Percentiles rank a stretch among this genome's conserved stretches.
Conservation (phyloP, 129 eudicot species). For the Erigeron canadensis region DNA sequence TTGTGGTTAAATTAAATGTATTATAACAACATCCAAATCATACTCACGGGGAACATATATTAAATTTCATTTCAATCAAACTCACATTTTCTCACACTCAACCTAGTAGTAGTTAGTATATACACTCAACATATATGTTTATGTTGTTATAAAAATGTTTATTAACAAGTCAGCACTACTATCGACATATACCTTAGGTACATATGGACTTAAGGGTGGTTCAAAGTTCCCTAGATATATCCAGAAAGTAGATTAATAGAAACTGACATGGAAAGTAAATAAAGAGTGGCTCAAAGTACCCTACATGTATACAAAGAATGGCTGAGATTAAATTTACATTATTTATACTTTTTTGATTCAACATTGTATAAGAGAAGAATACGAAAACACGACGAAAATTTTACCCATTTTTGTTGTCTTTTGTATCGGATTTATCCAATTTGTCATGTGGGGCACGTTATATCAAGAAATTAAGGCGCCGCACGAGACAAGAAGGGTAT, state of each 20-base stretch:
- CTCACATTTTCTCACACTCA: slow-evolving; percentile 10
- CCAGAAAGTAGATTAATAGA: no score
- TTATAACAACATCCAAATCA: slow-evolving; percentile 26
- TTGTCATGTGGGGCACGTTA: background rate
- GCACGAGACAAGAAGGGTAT: background rate
- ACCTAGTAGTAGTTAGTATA: background rate
- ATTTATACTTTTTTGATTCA: background rate
- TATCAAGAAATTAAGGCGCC: slow-evolving; percentile 4
- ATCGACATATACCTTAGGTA: no score
- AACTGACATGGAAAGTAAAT: no score
- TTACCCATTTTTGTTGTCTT: background rate
- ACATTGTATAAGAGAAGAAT: background rate
- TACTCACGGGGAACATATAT: slow-evolving; percentile 28
- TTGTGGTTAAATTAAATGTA: slow-evolving; percentile 9
- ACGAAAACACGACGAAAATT: background rate
- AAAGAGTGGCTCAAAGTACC: no score
- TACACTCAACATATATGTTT: no score
- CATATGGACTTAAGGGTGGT: no score
- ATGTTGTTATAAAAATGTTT: no score
- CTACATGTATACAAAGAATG: background rate
- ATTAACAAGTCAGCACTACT: no score
- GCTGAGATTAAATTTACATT: background rate
- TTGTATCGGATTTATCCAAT: background rate
- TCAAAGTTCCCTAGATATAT: no score
- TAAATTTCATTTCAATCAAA: background rate